A percentile compares a stretch with the other conserved stretches of the same genome.
phyloP scores from a whole-genome alignment of 2,329 filamentous ascomycete genomes.

The Tympanopsis confertula region DNA sequence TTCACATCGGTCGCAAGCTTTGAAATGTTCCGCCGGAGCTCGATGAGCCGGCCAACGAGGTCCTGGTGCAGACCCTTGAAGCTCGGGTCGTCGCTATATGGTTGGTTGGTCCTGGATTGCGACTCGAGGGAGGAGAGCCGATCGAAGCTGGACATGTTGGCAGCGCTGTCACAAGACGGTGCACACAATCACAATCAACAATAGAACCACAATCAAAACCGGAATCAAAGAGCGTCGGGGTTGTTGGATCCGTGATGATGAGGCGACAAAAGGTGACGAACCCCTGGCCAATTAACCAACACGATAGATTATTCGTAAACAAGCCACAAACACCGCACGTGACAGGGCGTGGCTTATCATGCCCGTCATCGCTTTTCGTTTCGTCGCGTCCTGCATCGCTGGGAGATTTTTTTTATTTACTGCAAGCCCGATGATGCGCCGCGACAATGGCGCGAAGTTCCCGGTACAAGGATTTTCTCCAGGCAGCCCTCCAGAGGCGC shows the following conservation, averaged over 20 bases:
- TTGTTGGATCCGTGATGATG: too few species aligned
- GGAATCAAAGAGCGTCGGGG: too few species aligned
- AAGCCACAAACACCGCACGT: too few species aligned
- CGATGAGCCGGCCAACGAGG: slow-evolving; percentile 80
- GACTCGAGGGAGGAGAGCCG: slow-evolving; percentile 76
- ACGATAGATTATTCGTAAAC: too few species aligned
- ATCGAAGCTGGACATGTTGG: slow-evolving; percentile 71
- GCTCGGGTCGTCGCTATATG: slow-evolving; percentile 81
- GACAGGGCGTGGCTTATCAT: too few species aligned
- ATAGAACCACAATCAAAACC: slow-evolving; percentile 6
- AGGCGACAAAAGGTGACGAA: too few species aligned
- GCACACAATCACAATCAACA: background rate
- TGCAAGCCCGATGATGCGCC: slow-evolving; percentile 38
- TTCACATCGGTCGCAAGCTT: slow-evolving; percentile 75
- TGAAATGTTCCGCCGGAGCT: slow-evolving; percentile 76
- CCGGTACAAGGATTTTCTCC: slow-evolving; percentile 79
- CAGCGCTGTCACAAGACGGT: background rate
- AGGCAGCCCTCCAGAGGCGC: slow-evolving; percentile 74
- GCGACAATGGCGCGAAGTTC: slow-evolving; percentile 39
- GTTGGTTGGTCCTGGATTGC: slow-evolving; percentile 56
- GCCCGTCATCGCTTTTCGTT: too few species aligned
- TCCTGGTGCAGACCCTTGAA: slow-evolving; percentile 75
- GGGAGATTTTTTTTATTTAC: slow-evolving; percentile 19
- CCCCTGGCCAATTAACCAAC: too few species aligned
- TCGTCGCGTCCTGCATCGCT: slow-evolving; percentile 10